phyloP scores from a whole-genome alignment of 2,329 filamentous ascomycete genomes.

The Samsoniella hepiali region DNA sequence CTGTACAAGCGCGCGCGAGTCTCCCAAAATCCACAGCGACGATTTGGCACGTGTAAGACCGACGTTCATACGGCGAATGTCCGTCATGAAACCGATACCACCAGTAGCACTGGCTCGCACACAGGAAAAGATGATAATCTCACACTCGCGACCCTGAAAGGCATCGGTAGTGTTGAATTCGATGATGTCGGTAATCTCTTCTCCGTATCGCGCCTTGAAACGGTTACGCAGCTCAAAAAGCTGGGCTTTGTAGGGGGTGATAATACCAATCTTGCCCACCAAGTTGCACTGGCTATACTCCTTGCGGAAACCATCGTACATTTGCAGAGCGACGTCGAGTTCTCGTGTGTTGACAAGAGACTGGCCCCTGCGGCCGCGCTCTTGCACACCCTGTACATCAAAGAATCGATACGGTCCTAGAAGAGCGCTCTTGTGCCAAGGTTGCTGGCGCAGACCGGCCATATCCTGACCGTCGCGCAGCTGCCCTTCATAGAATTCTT shows the following conservation, averaged over 20 bases:
- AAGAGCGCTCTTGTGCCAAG: slow-evolving; percentile 80
- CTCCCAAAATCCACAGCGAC: slow-evolving; percentile 93
- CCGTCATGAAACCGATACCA: slow-evolving; percentile 97
- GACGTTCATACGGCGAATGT: slow-evolving; percentile 99
- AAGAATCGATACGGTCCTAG: slow-evolving; percentile 96
- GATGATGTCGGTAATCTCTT: slow-evolving; percentile 70
- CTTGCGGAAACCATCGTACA: slow-evolving; percentile 74
- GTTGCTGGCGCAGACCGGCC: slow-evolving; percentile 68
- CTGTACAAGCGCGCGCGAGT: slow-evolving; percentile 79
- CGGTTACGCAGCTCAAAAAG: slow-evolving; percentile 72
- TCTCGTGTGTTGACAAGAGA: slow-evolving; percentile 89
- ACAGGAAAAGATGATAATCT: slow-evolving; percentile 98
- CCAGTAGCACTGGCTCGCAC: slow-evolving; percentile 87
- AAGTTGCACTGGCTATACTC: slow-evolving; percentile 71
- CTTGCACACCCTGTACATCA: slow-evolving; percentile 86
- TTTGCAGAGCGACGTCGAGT: slow-evolving; percentile 76
- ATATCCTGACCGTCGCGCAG: slow-evolving; percentile 84
- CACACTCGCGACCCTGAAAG: slow-evolving; percentile 93
- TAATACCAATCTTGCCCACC: slow-evolving; percentile 85
- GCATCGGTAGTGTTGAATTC: slow-evolving; percentile 99
- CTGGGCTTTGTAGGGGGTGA: slow-evolving; percentile 97
- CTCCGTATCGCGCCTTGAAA: slow-evolving; percentile 71
- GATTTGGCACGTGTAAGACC: slow-evolving; percentile 95
- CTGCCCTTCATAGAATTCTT: slow-evolving; percentile 86
- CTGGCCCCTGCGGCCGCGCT: slow-evolving; percentile 75